These are phyloP conservation scores for Candida loeiensis DNA, from an alignment of 805 yeast species.

Conservation along the genomic window DNA sequence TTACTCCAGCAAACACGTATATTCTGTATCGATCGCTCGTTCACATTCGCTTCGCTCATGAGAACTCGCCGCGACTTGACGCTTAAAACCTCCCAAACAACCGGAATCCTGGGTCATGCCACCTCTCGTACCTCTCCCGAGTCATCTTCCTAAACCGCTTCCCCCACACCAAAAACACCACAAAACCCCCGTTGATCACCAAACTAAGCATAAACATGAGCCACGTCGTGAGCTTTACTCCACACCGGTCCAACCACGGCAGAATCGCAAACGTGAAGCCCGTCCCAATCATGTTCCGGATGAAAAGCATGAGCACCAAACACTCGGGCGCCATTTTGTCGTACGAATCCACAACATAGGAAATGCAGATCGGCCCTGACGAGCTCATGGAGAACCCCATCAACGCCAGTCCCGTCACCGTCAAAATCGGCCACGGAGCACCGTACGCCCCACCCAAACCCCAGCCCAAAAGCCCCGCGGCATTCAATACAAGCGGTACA, in stretches of 20 bases:
- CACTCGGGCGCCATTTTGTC: slow-evolving; percentile 43
- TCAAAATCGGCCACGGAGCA: slow-evolving; percentile 42
- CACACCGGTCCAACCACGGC: slow-evolving; percentile 42
- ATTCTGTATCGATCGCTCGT: too few species aligned
- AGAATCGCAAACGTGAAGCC: slow-evolving; percentile 45
- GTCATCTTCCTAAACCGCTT: slow-evolving; percentile 38
- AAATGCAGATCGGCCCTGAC: slow-evolving; percentile 41
- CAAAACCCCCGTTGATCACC: slow-evolving; percentile 38
- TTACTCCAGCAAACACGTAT: too few species aligned
- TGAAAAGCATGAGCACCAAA: slow-evolving; percentile 40
- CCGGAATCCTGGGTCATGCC: slow-evolving; percentile 12
- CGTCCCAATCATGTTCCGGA: slow-evolving; percentile 45
- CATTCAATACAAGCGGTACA: slow-evolving; percentile 37
- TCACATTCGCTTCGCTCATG: too few species aligned
- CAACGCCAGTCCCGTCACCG: slow-evolving; percentile 43
- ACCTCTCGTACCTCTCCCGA: slow-evolving; percentile 11
- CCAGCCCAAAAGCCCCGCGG: slow-evolving; percentile 43
- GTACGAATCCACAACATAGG: slow-evolving; percentile 45
- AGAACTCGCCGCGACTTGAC: too few species aligned
- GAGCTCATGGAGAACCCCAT: slow-evolving; percentile 46
- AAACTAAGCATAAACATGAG: slow-evolving; percentile 42
- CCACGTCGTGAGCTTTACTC: slow-evolving; percentile 42
- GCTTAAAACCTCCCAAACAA: slow-evolving; percentile 12
- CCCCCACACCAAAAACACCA: slow-evolving; percentile 42
- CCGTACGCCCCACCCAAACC: slow-evolving; percentile 38